phyloP scores from a whole-genome alignment of 306 rosid species.

The Acacia crassicarpa region DNA sequence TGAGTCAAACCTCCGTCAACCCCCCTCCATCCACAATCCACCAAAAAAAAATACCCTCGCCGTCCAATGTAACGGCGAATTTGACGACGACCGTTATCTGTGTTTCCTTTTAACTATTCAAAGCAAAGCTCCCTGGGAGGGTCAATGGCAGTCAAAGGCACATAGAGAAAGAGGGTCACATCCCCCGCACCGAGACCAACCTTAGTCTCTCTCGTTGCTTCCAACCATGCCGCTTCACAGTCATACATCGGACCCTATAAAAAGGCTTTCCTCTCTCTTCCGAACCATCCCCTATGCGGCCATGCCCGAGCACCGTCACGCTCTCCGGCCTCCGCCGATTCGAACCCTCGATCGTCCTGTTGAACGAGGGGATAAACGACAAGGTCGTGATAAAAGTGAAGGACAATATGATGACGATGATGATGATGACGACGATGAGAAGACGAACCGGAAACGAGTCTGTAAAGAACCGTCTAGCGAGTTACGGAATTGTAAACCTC shows the following conservation, averaged over 20 bases:
- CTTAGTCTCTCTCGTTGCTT: slow-evolving; percentile 11
- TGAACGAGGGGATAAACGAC: slow-evolving; percentile 18
- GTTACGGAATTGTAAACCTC: slow-evolving; percentile 20
- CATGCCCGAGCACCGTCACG: slow-evolving; percentile 54
- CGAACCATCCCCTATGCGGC: slow-evolving; percentile 49
- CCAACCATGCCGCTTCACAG: neutral
- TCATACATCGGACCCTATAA: slow-evolving; percentile 30
- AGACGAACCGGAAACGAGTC: slow-evolving; percentile 25
- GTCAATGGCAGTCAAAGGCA: slow-evolving; percentile 77
- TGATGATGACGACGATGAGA: slow-evolving; percentile 17
- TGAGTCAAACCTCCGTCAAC: neutral
- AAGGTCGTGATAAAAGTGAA: slow-evolving; percentile 22
- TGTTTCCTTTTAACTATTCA: slow-evolving; percentile 6
- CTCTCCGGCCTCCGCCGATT: slow-evolving; percentile 34
- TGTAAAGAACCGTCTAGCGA: slow-evolving; percentile 23
- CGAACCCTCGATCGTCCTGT: slow-evolving; percentile 24
- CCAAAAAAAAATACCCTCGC: neutral
- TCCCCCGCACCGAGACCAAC: neutral
- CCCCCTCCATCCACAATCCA: neutral
- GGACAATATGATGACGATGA: slow-evolving; percentile 16
- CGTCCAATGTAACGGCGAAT: slow-evolving; percentile 31
- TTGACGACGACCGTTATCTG: slow-evolving; percentile 38
- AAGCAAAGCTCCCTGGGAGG: slow-evolving; percentile 48
- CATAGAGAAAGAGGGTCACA: neutral
- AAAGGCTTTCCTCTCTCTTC: slow-evolving; percentile 33